A percentile compares a stretch with the other conserved stretches of the same genome.
These are phyloP conservation scores for Sporothrix inflata DNA, from an alignment of 2,329 filamentous ascomycete genomes.

Conservation along the genomic window DNA sequence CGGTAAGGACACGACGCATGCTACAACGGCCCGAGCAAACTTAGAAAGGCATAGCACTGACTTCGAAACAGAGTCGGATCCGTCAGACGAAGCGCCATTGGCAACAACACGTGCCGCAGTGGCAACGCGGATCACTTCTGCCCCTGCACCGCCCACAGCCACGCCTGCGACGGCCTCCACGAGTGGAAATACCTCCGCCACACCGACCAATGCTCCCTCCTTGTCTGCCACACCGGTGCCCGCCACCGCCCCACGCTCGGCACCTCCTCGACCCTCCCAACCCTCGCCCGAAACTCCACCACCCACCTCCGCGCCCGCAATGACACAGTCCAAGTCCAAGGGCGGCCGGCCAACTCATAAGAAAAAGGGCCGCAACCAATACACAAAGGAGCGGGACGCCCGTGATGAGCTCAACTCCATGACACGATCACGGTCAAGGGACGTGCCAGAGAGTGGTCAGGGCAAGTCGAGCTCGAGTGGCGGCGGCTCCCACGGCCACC, in stretches of 20 bases:
- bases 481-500: slow-evolving; percentile 28
- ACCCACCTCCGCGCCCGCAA: slow-evolving; percentile 44
- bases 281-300: slow-evolving; percentile 54
- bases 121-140: slow-evolving; percentile 36
- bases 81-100: slow-evolving; percentile 67
- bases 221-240: slow-evolving; percentile 31
- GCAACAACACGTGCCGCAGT: slow-evolving; percentile 46
- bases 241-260: slow-evolving; percentile 42
- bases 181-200: slow-evolving; percentile 30
- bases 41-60: slow-evolving; percentile 43
- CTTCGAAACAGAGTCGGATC: slow-evolving; percentile 66
- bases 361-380: slow-evolving; percentile 77
- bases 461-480: slow-evolving; percentile 41
- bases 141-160: slow-evolving; percentile 29
- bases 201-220: slow-evolving; percentile 25
- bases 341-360: slow-evolving; percentile 63
- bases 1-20: slow-evolving; percentile 55
- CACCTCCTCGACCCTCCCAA: slow-evolving; percentile 52
- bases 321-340: slow-evolving; percentile 62
- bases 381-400: slow-evolving; percentile 73
- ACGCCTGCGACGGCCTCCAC: slow-evolving; percentile 33
- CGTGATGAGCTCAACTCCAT: slow-evolving; percentile 59
- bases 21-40: slow-evolving; percentile 29
- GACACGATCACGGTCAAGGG: slow-evolving; percentile 55
- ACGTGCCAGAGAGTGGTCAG: slow-evolving; percentile 53